Evolutionary conservation across 805 yeast genomes (phyloP), one percentile per base, ranked within the genome.

Genomic region (Kregervanrija delftensis): DNA sequence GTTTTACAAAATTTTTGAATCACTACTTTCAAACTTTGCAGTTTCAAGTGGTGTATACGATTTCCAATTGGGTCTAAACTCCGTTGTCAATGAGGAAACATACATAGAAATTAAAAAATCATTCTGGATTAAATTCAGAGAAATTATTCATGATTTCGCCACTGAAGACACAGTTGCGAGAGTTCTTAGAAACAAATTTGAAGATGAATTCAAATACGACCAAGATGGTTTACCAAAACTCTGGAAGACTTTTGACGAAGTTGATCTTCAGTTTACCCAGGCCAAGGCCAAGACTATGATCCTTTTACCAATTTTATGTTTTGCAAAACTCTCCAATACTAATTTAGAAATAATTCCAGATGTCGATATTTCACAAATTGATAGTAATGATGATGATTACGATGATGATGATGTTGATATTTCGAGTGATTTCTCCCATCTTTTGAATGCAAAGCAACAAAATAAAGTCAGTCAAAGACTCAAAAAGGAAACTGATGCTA

Each of bases 201-300:
- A 91, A 54, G 86, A 81, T 46, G 69, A 65, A 37, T 91, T 93
- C 68, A 73, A 91, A 54, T 93, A 85, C 60, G 96, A 89, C 60
- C 81, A 75, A 33, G 74, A 81, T 48, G 95, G 90, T 3, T 64
- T 87, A 30, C 99, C 99, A 11, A 74, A 79, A 34, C 69, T 90
- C 31, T 91, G 95, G 86, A 79, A 77, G 51, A 81, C 79, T 44
- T 75, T 82, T 30, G 71, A 70, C 36, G 95, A 90, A 53, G 76
- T 93, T 46, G 95, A 89, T 45, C 61, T 62, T 2, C 74, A 74
- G 13, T 91, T 79, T 56, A 69, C 71, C 34, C 64, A 67, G 13
- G 83, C 97, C 2, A 79, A 77, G 51, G 69, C 72, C 2, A 57
- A 66, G 33, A 80, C 96, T 0, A 57, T 82, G 46, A 61, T 64